phyloP scores from a whole-genome alignment of 345 rosid species.

The Leavenworthia alabamica region DNA sequence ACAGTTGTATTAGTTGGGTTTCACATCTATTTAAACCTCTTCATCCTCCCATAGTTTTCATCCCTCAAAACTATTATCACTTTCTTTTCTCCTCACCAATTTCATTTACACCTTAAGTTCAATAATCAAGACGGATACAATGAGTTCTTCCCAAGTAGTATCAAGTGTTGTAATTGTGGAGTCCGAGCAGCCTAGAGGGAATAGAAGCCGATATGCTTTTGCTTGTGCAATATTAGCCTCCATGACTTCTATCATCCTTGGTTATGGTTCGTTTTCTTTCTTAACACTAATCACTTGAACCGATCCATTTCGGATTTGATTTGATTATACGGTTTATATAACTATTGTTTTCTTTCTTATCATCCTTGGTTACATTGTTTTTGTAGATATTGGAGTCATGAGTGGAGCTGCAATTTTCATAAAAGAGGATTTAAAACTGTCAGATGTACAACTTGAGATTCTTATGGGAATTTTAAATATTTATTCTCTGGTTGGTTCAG shows the following conservation, averaged over 20 bases:
- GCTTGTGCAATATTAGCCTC: no score
- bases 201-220: constrained; percentile 29
- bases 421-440: constrained; percentile 15
- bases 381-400: no score
- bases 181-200: constrained; percentile 8
- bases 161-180: neutral
- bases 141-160: constrained; percentile 15
- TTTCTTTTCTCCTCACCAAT: neutral
- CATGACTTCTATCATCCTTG: no score
- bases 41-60: neutral
- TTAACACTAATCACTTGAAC: neutral
- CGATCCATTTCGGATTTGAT: neutral
- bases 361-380: no score
- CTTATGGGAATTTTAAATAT: constrained; percentile 54
- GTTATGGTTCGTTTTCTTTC: constrained; percentile 48
- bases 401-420: no score
- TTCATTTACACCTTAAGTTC: neutral
- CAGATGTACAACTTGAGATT: constrained; percentile 42
- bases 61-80: neutral
- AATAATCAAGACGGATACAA: neutral
- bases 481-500: constrained; percentile 54
- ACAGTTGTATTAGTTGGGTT: neutral
- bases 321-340: neutral
- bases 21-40: constrained; percentile 12
- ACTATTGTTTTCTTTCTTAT: no score